Conservation (phyloP, 345 rosid genomes). For the Nasturtium officinale region DNA sequence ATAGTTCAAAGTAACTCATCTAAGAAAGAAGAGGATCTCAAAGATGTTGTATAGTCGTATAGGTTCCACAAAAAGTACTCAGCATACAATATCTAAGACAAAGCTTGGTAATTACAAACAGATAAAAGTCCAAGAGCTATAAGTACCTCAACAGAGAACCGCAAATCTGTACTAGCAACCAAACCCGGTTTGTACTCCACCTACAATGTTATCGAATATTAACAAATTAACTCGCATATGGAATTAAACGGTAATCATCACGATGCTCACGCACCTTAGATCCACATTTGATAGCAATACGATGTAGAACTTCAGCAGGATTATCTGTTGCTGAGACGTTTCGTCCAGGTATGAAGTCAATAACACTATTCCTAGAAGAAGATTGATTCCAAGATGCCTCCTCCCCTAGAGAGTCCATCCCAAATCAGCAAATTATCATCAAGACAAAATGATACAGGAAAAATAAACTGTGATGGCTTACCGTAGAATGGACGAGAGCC, state of each 20-base stretch:
- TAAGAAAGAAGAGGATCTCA: conserved; percentile 18
- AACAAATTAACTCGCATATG: conserved; percentile 7
- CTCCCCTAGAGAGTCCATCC: conserved; percentile 55
- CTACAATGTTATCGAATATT: conserved; percentile 48
- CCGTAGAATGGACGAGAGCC: conserved; percentile 69
- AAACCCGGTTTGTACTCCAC: conserved; percentile 75
- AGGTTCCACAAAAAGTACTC: conserved; percentile 8
- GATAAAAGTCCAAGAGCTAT: conserved; percentile 28
- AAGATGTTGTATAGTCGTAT: conserved; percentile 15
- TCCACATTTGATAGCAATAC: conserved; percentile 84
- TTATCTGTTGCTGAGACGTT: conserved; percentile 59
- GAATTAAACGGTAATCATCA: conserved; percentile 2
- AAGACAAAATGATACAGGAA: conserved; percentile 30
- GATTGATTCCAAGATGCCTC: conserved; percentile 58
- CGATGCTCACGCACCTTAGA: conserved; percentile 60
- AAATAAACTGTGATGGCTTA: conserved; percentile 40
- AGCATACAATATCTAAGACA: conserved; percentile 8
- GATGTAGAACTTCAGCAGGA: conserved; percentile 63
- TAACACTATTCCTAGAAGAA: conserved; percentile 64
- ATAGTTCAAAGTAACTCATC: not conserved
- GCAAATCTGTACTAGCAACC: conserved; percentile 69
- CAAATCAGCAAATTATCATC: conserved; percentile 30
- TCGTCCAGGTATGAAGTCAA: conserved; percentile 66
- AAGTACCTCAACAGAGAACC: conserved; percentile 82
- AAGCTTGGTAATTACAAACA: not conserved